Conservation (phyloP, 2,329 filamentous ascomycete species). For the Scedosporium aurantiacum region DNA sequence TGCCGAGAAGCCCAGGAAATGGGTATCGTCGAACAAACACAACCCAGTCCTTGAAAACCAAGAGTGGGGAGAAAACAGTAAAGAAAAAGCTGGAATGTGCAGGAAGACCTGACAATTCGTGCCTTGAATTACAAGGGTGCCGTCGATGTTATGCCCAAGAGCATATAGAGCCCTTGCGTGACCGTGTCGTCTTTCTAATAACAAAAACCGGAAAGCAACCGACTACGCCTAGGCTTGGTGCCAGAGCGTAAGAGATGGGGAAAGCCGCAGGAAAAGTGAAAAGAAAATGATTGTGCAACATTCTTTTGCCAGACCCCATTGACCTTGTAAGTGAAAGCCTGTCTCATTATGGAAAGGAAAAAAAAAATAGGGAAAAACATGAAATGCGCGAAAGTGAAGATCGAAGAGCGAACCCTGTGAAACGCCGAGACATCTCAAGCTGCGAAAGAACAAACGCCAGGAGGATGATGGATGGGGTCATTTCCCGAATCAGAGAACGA, state of each 20-base stretch:
- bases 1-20: neutral
- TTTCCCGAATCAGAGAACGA: neutral
- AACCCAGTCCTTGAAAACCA: slow-evolving; percentile 8
- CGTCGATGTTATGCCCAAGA: neutral
- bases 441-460: slow-evolving; percentile 1
- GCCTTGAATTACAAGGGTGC: neutral
- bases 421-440: neutral
- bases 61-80: slow-evolving; percentile 8
- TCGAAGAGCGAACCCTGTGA: slow-evolving; percentile 6
- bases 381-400: slow-evolving; percentile 7
- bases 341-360: neutral
- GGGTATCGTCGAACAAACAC: neutral
- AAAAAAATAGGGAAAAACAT: slow-evolving; percentile 5
- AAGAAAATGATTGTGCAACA: neutral
- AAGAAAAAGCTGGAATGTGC: slow-evolving; percentile 9
- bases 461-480: neutral
- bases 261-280: neutral
- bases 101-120: neutral
- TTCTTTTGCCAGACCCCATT: neutral
- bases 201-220: neutral
- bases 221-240: neutral
- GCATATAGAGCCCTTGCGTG: neutral
- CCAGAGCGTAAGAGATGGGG: neutral
- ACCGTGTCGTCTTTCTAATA: neutral
- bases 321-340: neutral